phyloP scores from a whole-genome alignment of 208 protist species.

The Hexamita inflata region DNA sequence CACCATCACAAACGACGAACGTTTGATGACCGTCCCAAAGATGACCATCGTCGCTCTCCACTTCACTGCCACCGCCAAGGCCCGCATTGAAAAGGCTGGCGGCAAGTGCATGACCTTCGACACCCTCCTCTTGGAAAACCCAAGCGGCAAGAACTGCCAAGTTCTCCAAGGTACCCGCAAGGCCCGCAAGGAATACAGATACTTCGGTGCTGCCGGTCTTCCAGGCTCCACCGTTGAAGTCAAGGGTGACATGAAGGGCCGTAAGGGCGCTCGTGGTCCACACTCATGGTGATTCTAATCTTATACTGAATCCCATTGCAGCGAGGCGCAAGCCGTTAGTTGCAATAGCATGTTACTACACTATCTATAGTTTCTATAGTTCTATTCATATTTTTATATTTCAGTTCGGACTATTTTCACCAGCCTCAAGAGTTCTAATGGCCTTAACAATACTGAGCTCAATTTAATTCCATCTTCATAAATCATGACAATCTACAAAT shows the following conservation, averaged over 20 bases:
- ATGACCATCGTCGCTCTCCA: conserved; percentile 81
- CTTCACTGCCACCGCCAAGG: conserved; percentile 88
- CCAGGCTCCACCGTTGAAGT: conserved; percentile 51
- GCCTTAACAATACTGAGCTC: too few relatives aligned
- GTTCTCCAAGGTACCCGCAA: conserved; percentile 82
- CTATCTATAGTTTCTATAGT: too few relatives aligned
- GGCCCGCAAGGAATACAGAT: conserved; percentile 79
- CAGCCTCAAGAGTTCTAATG: too few relatives aligned
- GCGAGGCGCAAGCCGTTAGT: too few relatives aligned
- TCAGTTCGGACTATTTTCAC: too few relatives aligned
- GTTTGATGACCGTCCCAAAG: conserved; percentile 64
- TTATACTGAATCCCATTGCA: too few relatives aligned
- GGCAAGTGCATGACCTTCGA: conserved; percentile 97
- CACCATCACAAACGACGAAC: conserved; percentile 92
- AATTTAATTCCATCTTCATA: too few relatives aligned
- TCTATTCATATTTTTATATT: too few relatives aligned
- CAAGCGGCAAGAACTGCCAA: conserved; percentile 83
- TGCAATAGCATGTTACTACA: too few relatives aligned
- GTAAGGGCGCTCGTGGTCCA: conserved; percentile 2
- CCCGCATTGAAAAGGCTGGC: conserved; percentile 86
- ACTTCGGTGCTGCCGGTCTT: conserved; percentile 85
- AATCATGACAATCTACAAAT: too few relatives aligned
- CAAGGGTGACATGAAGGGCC: conserved; percentile 22
- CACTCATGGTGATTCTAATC: conserved; percentile 23
- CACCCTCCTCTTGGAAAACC: conserved; percentile 81